Evolutionary conservation across 2,329 filamentous ascomycete species (phyloP), one percentile per base, ranked within the genome.

Genomic region (Lachnellula subtilissima): DNA sequence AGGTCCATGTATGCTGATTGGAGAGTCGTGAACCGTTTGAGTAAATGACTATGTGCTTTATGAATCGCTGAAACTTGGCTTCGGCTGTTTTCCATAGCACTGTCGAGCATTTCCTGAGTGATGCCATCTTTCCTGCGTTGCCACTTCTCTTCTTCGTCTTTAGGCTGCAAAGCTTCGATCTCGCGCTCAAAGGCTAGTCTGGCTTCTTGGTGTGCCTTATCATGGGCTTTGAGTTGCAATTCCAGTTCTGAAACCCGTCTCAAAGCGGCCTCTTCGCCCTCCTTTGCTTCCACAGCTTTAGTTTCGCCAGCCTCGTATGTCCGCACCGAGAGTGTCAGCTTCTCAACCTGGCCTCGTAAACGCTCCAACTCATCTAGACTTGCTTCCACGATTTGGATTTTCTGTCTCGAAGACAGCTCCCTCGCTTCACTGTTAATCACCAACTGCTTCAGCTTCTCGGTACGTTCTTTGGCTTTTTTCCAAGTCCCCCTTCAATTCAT

Each of bases 381-480:
- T 15, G 81, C 77, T 65, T 88, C 81, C 36, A 86, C 78, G 11
- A 83, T 80, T 63, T 85, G 79, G 62, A 86, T 75, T 54, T 83
- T 81, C 65, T 90, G 86, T 57, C 83, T 78, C 55, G 81, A 78
- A 53, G 78, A 78, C 35, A 87, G 71, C 65, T 89, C 87, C 57
- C 84, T 82, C 5, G 85, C 82, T 70, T 94, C 89, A 0, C 81
- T 83, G 35, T 84, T 81, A 39, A 86, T 83, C 0, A 93, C 77
- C 4, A 90, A 75, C 60, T 79, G 78, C 48, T 82, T 81, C 17
- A 94, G 75, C 55, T 84, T 83, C 17, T 85, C 81, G 43, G 79
- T 79, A 63, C 92, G 87, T 5, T 76, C 74, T 60, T 76, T 79
- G 1, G 80, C 78, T 39, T 75, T 75, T 77, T 32, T 80, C 75